phyloP scores from a whole-genome alignment of 2,329 filamentous ascomycete genomes.

The Pseudogymnoascus sp. region DNA sequence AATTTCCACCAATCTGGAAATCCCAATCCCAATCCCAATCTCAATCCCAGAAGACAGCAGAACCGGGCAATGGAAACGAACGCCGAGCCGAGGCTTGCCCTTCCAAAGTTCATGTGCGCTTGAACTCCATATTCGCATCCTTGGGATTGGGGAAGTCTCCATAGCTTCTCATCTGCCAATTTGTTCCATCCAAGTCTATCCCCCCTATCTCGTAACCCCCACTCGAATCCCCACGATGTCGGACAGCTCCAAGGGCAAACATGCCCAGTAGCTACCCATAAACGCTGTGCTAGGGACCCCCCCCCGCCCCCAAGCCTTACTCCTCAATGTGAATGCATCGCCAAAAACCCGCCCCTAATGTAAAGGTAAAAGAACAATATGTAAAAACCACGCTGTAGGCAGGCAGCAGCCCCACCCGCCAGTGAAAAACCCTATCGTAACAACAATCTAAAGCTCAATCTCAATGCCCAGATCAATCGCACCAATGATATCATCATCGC shows the following conservation, averaged over 20 bases:
- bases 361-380: background rate
- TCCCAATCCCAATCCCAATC: background rate
- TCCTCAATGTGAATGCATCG: background rate
- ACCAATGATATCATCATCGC: conserved; percentile 89
- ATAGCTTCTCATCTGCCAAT: background rate
- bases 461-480: conserved; percentile 86
- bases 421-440: background rate
- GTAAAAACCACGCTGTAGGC: background rate
- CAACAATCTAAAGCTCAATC: conserved; percentile 46
- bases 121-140: background rate
- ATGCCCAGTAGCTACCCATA: background rate
- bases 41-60: background rate
- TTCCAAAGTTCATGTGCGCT: background rate
- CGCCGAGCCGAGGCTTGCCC: background rate
- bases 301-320: background rate
- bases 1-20: background rate
- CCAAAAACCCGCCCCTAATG: background rate
- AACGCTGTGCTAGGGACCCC: background rate
- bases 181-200: background rate
- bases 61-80: background rate
- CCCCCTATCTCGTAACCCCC: background rate
- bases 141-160: background rate
- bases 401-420: background rate
- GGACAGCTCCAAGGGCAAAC: background rate
- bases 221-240: background rate